Conservation (phyloP, 768 basidiomycete genomes). For the Lentinula aciculospora region DNA sequence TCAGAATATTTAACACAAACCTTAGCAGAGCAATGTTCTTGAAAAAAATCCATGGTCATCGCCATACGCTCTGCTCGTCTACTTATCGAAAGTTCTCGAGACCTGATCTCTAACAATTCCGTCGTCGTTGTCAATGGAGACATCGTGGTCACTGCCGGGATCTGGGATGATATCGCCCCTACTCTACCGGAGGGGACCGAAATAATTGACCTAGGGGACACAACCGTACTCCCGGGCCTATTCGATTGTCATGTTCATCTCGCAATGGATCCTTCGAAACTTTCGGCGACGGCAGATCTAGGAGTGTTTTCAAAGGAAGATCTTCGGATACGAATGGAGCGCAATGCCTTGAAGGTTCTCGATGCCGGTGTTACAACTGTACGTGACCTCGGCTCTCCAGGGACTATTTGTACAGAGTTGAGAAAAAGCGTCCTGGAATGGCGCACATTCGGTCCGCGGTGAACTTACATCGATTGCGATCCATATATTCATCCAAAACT, state of each 20-base stretch:
- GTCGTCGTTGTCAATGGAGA: neutral
- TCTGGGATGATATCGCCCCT: neutral
- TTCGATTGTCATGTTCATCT: conserved; percentile 7
- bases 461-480: neutral
- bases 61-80: conserved; percentile 1
- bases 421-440: neutral
- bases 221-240: conserved; percentile 1
- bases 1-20: neutral
- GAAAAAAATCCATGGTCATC: conserved; percentile 3
- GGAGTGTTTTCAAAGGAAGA: neutral
- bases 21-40: neutral
- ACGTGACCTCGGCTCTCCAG: conserved; percentile 3
- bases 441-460: conserved; percentile 4
- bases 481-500: neutral
- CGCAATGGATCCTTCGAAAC: neutral
- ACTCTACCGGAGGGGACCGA: neutral
- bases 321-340: neutral
- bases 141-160: neutral
- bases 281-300: neutral
- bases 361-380: conserved; percentile 5
- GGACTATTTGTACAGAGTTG: neutral
- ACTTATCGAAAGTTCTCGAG: neutral
- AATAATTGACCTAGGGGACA: neutral
- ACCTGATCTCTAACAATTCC: neutral
- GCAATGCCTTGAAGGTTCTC: neutral